Conservation (phyloP, 257 asterid species). For the Fraxinus anomala region DNA sequence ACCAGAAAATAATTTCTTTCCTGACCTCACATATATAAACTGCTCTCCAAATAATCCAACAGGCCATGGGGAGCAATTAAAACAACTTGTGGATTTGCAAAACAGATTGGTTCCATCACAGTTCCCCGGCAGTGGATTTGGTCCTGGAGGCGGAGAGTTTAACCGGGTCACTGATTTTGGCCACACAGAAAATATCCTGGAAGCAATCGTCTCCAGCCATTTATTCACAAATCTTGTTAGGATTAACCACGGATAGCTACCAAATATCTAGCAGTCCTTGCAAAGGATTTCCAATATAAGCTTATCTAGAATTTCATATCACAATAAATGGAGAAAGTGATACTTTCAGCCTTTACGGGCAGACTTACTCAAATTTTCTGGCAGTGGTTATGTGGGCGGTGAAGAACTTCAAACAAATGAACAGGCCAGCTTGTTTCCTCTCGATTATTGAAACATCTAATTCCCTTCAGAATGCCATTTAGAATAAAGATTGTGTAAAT, state of each 20-base stretch:
- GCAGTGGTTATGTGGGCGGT: background rate
- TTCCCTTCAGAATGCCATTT: constrained; percentile 1
- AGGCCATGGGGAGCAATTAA: constrained; percentile 76
- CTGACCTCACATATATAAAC: constrained; percentile 47
- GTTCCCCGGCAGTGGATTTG: constrained; percentile 93
- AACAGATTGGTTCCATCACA: constrained; percentile 73
- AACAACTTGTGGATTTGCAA: constrained; percentile 68
- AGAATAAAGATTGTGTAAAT: background rate
- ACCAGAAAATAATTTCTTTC: constrained; percentile 67
- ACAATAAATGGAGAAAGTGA: background rate
- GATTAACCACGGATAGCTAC: background rate
- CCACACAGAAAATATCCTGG: constrained; percentile 60
- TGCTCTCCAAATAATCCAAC: constrained; percentile 86
- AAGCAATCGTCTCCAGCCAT: constrained; percentile 41
- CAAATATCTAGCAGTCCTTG: background rate
- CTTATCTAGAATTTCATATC: background rate
- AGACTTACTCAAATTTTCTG: background rate
- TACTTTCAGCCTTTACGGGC: background rate
- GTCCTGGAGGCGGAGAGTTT: constrained; percentile 85
- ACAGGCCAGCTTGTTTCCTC: background rate
- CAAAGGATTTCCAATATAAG: background rate
- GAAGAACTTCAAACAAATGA: background rate
- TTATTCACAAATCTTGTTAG: background rate
- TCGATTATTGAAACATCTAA: background rate
- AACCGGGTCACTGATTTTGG: constrained; percentile 81